A percentile compares a stretch with the other conserved stretches of the same genome.
Conservation (phyloP, 768 basidiomycete genomes). For the Tulasnella sp. region DNA sequence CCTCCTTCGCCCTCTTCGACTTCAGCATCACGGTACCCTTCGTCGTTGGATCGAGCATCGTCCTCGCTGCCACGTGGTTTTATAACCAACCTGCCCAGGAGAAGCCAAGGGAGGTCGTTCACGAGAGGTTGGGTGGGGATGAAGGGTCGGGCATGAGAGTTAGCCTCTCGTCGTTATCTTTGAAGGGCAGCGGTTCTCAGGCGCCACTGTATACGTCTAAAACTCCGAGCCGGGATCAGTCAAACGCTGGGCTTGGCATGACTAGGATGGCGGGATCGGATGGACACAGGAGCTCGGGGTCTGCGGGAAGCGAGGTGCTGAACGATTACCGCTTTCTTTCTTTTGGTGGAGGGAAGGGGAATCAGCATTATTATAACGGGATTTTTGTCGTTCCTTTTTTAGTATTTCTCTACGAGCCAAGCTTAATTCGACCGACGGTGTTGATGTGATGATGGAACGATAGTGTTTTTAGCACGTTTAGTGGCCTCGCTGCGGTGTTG, state of each 20-base stretch:
- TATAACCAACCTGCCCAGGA: constrained; percentile 49
- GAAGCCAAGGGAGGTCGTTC: neutral
- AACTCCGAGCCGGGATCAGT: neutral
- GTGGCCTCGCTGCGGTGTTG: too few species aligned
- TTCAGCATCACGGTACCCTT: constrained; percentile 84
- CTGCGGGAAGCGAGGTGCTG: too few species aligned
- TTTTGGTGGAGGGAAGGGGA: too few species aligned
- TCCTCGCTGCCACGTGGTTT: constrained; percentile 82
- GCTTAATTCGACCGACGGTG: too few species aligned
- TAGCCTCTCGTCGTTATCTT: neutral
- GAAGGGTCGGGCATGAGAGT: neutral
- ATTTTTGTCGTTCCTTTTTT: too few species aligned
- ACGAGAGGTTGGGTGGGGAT: neutral
- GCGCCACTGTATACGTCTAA: neutral
- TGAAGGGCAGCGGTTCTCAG: neutral
- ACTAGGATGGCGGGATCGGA: too few species aligned
- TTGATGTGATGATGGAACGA: too few species aligned
- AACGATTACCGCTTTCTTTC: too few species aligned
- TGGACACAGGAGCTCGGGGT: too few species aligned
- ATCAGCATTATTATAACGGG: too few species aligned
- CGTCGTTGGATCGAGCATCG: constrained; percentile 71
- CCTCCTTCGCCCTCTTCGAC: constrained; percentile 81
- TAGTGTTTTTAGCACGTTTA: too few species aligned
- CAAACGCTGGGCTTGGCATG: neutral
- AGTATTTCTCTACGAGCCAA: too few species aligned